Evolutionary conservation across 1,139 yeast species (phyloP), one percentile per base, ranked within the genome.

Genomic region (Candida tetrigidarum): DNA sequence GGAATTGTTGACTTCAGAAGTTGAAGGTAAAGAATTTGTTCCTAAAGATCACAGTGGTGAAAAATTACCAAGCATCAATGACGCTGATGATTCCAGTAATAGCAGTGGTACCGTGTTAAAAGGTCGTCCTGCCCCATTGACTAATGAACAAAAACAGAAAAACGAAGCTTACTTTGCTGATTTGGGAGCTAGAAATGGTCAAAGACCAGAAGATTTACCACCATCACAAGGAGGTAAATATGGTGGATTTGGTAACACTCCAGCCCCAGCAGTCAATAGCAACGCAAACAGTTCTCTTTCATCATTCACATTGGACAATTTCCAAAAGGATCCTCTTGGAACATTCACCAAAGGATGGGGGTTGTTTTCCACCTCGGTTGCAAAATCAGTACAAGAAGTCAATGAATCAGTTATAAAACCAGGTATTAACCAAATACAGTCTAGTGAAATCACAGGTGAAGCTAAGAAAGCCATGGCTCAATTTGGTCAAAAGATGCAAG

Each of bases 171-270:
- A 86, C 62, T 92, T 92, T 64, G 91, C 93, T 10, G 74, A 78
- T 32, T 73, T 92, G 48, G 97, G 97, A 4, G 75, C 81, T 26
- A 74, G 75, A 50, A 92, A 92, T 65, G 84, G 82, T 5, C 53
- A 75, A 26, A 80, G 96, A 61, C 91, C 97, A 2, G 91, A 80
- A 1, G 69, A 86, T 62, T 64, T 90, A 46, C 96, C 95, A 4
- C 98, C 98, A 22, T 87, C 95, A 6, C 92, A 92, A 68, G 98
- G 98, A 48, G 98, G 98, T 39, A 87, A 84, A 63, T 92, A 83
- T 62, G 84, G 81, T 50, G 98, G 98, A 0, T 92, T 92, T 68
- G 98, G 98, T 32, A 87, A 83, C 59, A 79, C 90, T 0, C 90
- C 95, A 10, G 74, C 76, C 5, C 76, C 81, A 11, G 43, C 54